Conservation (phyloP, 495 filamentous ascomycete genomes). For the Glutinoglossum americanum region DNA sequence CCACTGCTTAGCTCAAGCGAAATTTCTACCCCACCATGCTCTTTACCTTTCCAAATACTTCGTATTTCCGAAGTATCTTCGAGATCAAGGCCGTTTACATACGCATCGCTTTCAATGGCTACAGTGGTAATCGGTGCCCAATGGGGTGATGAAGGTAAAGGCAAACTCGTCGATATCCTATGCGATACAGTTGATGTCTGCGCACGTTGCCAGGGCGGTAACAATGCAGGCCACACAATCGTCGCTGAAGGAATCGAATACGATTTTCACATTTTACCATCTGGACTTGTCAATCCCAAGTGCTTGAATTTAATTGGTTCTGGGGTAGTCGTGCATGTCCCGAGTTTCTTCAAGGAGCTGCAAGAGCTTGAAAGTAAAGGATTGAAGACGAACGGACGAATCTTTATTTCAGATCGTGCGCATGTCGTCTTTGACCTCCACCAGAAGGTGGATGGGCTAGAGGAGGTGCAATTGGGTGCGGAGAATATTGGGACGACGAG, state of each 20-base stretch:
- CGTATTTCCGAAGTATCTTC: too few relatives aligned
- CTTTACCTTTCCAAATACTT: too few relatives aligned
- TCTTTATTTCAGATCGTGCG: slow-evolving; percentile 62
- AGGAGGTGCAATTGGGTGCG: slow-evolving; percentile 50
- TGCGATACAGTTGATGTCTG: slow-evolving; percentile 33
- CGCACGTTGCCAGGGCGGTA: slow-evolving; percentile 42
- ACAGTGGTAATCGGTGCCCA: slow-evolving; percentile 41
- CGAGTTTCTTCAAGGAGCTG: slow-evolving; percentile 75
- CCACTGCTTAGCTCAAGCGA: too few relatives aligned
- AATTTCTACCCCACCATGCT: too few relatives aligned
- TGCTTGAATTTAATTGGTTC: slow-evolving; percentile 72
- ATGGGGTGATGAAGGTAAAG: slow-evolving; percentile 56
- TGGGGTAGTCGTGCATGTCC: slow-evolving; percentile 68
- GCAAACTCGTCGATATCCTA: slow-evolving; percentile 50
- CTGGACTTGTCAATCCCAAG: slow-evolving; percentile 51
- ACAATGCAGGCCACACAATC: slow-evolving; percentile 40
- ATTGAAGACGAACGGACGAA: slow-evolving; percentile 38
- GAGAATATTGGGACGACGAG: slow-evolving; percentile 33
- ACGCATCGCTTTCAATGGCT: slow-evolving; percentile 21
- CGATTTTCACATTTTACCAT: slow-evolving; percentile 53
- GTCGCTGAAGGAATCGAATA: slow-evolving; percentile 38
- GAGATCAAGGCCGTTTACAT: too few relatives aligned
- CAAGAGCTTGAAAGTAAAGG: slow-evolving; percentile 49
- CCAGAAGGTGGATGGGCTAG: slow-evolving; percentile 57
- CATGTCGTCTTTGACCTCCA: slow-evolving; percentile 77